phyloP scores from a whole-genome alignment of 1,284 basidiomycete genomes.

The Farysia itapuensis region DNA sequence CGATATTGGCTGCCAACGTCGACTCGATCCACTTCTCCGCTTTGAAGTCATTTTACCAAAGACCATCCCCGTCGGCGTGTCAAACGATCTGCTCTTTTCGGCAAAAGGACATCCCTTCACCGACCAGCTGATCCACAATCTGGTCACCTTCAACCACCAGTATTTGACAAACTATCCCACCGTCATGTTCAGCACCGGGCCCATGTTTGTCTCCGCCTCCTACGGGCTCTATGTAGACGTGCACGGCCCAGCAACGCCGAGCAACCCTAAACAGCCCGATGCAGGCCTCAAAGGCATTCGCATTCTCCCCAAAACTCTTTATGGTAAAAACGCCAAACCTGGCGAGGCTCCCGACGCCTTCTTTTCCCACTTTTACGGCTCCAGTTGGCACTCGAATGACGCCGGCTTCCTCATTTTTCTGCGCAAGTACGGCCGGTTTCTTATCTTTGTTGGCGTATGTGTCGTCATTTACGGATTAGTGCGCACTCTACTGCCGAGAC shows the following conservation, averaged over 20 bases:
- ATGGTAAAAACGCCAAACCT: conserved; percentile 90
- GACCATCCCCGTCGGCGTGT: conserved; percentile 84
- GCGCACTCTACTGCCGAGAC: conserved; percentile 22
- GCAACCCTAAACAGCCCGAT: conserved; percentile 77
- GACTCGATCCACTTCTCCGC: conserved; percentile 81
- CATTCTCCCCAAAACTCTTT: conserved; percentile 86
- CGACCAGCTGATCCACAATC: conserved; percentile 84
- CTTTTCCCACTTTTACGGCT: conserved; percentile 86
- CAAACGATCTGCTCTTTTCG: conserved; percentile 95
- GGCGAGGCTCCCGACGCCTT: conserved; percentile 85
- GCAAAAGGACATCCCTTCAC: conserved; percentile 85
- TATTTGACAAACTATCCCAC: conserved; percentile 96
- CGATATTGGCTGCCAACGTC: conserved; percentile 90
- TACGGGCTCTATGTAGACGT: conserved; percentile 50
- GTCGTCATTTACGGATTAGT: conserved; percentile 35
- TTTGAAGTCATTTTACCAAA: conserved; percentile 89
- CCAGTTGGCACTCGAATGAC: conserved; percentile 72
- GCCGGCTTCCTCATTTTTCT: conserved; percentile 59
- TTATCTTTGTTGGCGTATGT: conserved; percentile 43
- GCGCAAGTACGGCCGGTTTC: conserved; percentile 46
- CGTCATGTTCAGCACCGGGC: conserved; percentile 98
- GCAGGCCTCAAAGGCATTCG: conserved; percentile 66
- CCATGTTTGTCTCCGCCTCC: conserved; percentile 61
- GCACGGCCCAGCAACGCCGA: conserved; percentile 89
- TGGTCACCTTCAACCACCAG: conserved; percentile 87